Evolutionary conservation across 2,329 filamentous ascomycete species (phyloP).

Genomic region (Talaromyces sp.): DNA sequence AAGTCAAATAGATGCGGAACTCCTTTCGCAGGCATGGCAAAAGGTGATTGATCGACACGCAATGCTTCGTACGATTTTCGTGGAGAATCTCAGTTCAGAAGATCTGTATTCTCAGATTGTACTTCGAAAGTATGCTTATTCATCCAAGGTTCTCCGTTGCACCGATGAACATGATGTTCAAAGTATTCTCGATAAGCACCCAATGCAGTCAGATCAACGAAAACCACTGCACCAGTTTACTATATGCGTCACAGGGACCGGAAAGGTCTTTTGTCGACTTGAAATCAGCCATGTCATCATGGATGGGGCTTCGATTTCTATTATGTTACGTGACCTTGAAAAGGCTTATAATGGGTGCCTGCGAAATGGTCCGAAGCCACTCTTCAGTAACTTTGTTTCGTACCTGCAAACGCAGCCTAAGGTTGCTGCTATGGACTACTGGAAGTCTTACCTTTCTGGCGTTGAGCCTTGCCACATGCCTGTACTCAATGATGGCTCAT

Average conservation of each 20-base stretch:
- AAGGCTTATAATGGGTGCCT: slow-evolving; percentile 44
- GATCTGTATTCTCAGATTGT: slow-evolving; percentile 26
- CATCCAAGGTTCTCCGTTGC: slow-evolving; percentile 17
- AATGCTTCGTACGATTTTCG: slow-evolving; percentile 25
- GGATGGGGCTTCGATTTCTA: slow-evolving; percentile 47
- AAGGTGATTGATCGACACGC: slow-evolving; percentile 14
- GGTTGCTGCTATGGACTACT: slow-evolving; percentile 23
- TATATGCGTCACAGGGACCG: slow-evolving; percentile 36
- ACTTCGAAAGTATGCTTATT: slow-evolving; percentile 34
- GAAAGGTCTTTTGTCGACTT: slow-evolving; percentile 34
- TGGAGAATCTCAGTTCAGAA: slow-evolving; percentile 30
- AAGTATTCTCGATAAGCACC: slow-evolving; percentile 29
- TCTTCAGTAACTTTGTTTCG: slow-evolving; percentile 14
- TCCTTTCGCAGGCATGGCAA: slow-evolving; percentile 23
- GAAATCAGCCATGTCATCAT: slow-evolving; percentile 52
- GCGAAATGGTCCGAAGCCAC: slow-evolving; percentile 23
- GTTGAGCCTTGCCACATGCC: slow-evolving; percentile 39
- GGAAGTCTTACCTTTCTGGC: slow-evolving; percentile 32
- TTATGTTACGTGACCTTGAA: slow-evolving; percentile 30
- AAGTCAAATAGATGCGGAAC: slow-evolving; percentile 26
- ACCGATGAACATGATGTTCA: slow-evolving; percentile 28
- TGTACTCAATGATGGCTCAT: slow-evolving; percentile 26
- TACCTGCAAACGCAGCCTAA: slow-evolving; percentile 6
- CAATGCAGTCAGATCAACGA: slow-evolving; percentile 23
- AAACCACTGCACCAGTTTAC: slow-evolving; percentile 47